Percentiles rank a stretch among this genome's conserved stretches.
Evolutionary conservation across 148 eudicot genomes (phyloP).

Genomic region (Arctostaphylos glauca): DNA sequence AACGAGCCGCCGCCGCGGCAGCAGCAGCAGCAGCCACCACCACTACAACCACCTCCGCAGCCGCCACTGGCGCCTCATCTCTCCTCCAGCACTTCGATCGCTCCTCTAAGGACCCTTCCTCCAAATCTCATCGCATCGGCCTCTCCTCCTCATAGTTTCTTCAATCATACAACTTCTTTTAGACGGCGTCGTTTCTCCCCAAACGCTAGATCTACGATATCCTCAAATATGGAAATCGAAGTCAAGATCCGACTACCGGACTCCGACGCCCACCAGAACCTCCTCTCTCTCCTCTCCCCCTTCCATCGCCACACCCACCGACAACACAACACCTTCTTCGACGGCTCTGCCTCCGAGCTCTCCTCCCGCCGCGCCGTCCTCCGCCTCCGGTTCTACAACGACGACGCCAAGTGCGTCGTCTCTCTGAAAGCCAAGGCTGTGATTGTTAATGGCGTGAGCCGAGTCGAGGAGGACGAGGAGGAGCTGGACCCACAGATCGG

Average conservation of each 20-base stretch:
- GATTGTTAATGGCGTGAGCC: constrained; percentile 61
- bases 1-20: constrained; percentile 44
- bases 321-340: constrained; percentile 77
- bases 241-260: constrained; percentile 66
- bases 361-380: constrained; percentile 66
- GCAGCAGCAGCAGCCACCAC: constrained; percentile 32
- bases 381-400: constrained; percentile 74
- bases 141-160: constrained; percentile 24
- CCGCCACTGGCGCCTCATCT: constrained; percentile 39
- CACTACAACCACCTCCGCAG: constrained; percentile 37
- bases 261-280: constrained; percentile 41
- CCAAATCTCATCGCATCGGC: constrained; percentile 75
- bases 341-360: constrained; percentile 58
- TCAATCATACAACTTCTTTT: too few species aligned
- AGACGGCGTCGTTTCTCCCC: background rate
- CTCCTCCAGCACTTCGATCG: constrained; percentile 73
- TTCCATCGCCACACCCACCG: constrained; percentile 50
- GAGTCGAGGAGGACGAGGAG: constrained; percentile 87
- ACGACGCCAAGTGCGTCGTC: constrained; percentile 56
- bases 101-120: constrained; percentile 38
- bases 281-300: constrained; percentile 53
- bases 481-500: constrained; percentile 55
- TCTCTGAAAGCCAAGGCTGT: constrained; percentile 66
- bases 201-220: background rate
- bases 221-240: constrained; percentile 64